Base-by-base conservation (phyloP, 73 alveolate genomes). In the Paramecium octaurelia region DNA sequence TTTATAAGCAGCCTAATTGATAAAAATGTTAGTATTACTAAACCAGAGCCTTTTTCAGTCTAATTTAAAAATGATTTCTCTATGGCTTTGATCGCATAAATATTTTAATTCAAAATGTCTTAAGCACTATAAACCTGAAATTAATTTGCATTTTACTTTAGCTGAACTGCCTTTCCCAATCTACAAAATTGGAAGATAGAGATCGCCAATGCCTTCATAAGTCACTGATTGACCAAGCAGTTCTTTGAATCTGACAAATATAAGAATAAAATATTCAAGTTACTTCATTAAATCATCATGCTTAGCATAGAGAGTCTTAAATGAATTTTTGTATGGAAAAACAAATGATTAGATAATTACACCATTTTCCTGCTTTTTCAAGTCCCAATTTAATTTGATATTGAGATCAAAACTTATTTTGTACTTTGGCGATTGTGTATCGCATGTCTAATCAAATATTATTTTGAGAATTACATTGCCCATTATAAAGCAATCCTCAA, bases 121-220 rank as follows among this genome's bases (percentile, higher is more conserved):
- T 23, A 21, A 20, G 91, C 91, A 42, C 75, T 80, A 48, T 44
- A 80, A 27, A 80, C 84, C 84, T 64, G 4, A 64, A 64, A 64
- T 40, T 64, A 8, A 31, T 0, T 27, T 64, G 12, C 11, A 64
- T 27, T 11, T 64, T 64, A 64, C 91, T 48, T 80, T 80, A 7
- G 91, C 70, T 24, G 91, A 80, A 80, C 76, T 44, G 11, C 91
- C 91, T 23, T 80, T 80, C 8, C 91, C 91, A 42, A 80, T 44
- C 23, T 42, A 21, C 6, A 27, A 80, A 12, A 44, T 23, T 31
- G 91, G 91, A 23, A 20, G 31, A 80, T 42, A 80, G 9, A 80
- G 34, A 42, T 80, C 91, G 2, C 91, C 75, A 10, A 80, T 48
- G 6, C 75, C 75, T 23, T 42, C 57, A 27, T 38, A 80, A 8